phyloP scores from a whole-genome alignment of 768 basidiomycete genomes.

The Omphalotus guepiniiformis region DNA sequence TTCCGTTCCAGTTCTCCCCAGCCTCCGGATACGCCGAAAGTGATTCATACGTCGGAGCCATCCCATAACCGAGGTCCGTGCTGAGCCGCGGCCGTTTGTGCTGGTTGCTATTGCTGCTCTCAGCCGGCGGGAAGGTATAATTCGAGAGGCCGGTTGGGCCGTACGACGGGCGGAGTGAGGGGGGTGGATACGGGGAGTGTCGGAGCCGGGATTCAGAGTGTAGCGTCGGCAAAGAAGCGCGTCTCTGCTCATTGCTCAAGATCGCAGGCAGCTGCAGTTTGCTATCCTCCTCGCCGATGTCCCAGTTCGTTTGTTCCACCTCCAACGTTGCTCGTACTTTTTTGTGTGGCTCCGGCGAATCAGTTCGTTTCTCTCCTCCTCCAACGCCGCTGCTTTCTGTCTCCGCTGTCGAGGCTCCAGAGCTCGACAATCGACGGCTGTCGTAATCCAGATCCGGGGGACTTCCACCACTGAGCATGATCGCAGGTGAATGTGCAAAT shows the following conservation, averaged over 20 bases:
- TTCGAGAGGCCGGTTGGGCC: slow-evolving; percentile 37
- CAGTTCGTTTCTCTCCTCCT: slow-evolving; percentile 55
- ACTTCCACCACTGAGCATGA: slow-evolving; percentile 37
- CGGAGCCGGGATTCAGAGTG: slow-evolving; percentile 51
- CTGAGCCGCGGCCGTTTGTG: slow-evolving; percentile 43
- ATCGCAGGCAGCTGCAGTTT: slow-evolving; percentile 74
- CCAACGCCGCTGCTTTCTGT: slow-evolving; percentile 60
- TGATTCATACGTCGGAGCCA: slow-evolving; percentile 38
- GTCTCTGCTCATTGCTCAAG: slow-evolving; percentile 57
- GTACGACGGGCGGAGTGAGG: slow-evolving; percentile 43
- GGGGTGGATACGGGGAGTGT: slow-evolving; percentile 53
- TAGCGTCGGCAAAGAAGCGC: slow-evolving; percentile 61
- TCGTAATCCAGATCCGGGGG: slow-evolving; percentile 53
- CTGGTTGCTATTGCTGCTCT: slow-evolving; percentile 35
- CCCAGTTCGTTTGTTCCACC: slow-evolving; percentile 37
- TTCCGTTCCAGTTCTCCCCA: slow-evolving; percentile 54
- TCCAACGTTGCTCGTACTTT: slow-evolving; percentile 33
- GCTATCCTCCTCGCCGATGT: slow-evolving; percentile 32
- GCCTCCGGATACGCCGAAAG: slow-evolving; percentile 44
- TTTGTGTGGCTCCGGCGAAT: slow-evolving; percentile 47
- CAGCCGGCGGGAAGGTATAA: slow-evolving; percentile 56
- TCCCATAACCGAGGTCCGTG: slow-evolving; percentile 41
- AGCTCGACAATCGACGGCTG: slow-evolving; percentile 73
- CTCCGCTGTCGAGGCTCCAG: slow-evolving; percentile 64
- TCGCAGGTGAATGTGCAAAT: slow-evolving; percentile 41